Base-by-base conservation (phyloP, 306 rosid species). In the Fragaria ananassa region DNA sequence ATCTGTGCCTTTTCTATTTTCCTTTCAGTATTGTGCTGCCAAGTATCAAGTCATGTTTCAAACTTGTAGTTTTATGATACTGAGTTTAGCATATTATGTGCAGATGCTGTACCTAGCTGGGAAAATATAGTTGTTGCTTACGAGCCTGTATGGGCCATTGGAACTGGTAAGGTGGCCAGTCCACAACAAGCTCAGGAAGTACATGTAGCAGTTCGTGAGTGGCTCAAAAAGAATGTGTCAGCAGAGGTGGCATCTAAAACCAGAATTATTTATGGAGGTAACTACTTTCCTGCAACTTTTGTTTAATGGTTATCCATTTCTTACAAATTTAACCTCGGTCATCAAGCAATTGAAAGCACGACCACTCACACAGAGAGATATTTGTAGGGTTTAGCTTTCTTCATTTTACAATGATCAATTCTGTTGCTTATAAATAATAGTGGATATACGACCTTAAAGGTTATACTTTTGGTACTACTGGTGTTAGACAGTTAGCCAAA, bases 81-180 rank as follows among this genome's bases (percentile, higher is more conserved):
- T 39, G 25, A 37, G 31, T 45, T 31, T 3, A 78, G 19, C 31
- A 51, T 62, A 37, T 80, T 77, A 34, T 83, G 42, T 79, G 77
- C 93, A 96, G 99, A 96, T 80, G 88, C 93, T 5, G 92, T 96
- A 77, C 93, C 96, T 50, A 87, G 96, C 84, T 96, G 99, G 99
- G 99, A 92, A 66, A 84, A 88, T 76, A 76, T 92, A 58, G 99
- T 96, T 71, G 86, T 96, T 77, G 99, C 99, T 10, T 96, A 96
- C 80, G 99, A 96, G 88, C 99, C 99, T 62, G 98, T 96, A 34
- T 96, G 99, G 99, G 99, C 99, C 77, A 96, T 96, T 83, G 99
- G 99, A 77, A 96, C 99, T 8, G 99, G 99, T 54, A 96, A 96
- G 84, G 99, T 96, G 75, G 99, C 99, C 50, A 75, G 93, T 5